A percentile compares a stretch with the other conserved stretches of the same genome.
Evolutionary conservation across 164 flowering plant species (phyloP).

Genomic region (Chimonanthus praecox): DNA sequence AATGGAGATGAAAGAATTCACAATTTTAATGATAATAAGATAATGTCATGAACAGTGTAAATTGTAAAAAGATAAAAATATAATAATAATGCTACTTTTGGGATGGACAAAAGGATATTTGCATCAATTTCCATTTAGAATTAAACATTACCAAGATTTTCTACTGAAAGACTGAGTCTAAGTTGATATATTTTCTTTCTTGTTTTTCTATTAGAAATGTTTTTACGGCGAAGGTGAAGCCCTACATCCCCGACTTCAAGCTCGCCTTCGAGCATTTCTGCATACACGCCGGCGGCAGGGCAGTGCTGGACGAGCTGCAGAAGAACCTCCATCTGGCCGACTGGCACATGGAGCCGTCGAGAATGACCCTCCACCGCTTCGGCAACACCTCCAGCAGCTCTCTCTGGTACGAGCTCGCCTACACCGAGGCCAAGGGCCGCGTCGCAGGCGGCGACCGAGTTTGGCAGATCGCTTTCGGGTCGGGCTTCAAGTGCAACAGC

Average conservation of each 20-base stretch:
- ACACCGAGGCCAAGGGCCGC: slow-evolving; percentile 72
- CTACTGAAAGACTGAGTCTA: no score
- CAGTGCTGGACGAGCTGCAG: slow-evolving; percentile 71
- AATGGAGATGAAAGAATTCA: no score
- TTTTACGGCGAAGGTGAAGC: slow-evolving; percentile 52
- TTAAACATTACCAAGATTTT: no score
- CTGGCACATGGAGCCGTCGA: slow-evolving; percentile 85
- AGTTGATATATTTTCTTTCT: no score
- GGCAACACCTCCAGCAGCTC: slow-evolving; percentile 77
- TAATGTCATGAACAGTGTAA: no score
- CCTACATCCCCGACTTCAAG: slow-evolving; percentile 81
- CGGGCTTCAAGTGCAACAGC: slow-evolving; percentile 88
- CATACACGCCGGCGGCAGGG: slow-evolving; percentile 80
- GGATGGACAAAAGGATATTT: no score
- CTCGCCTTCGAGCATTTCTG: slow-evolving; percentile 60
- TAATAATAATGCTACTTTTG: no score
- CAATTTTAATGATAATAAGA: no score
- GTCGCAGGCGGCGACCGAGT: slow-evolving; percentile 54
- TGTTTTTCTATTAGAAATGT: slow-evolving; percentile 20
- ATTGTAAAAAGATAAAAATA: no score
- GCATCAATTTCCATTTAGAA: no score
- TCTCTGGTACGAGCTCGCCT: slow-evolving; percentile 51
- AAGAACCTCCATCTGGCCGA: slow-evolving; percentile 63
- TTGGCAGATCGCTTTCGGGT: slow-evolving; percentile 91
- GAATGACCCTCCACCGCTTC: slow-evolving; percentile 82